Base-by-base conservation (phyloP, 106 monocot species). In the Dioscorea zingiberensis region DNA sequence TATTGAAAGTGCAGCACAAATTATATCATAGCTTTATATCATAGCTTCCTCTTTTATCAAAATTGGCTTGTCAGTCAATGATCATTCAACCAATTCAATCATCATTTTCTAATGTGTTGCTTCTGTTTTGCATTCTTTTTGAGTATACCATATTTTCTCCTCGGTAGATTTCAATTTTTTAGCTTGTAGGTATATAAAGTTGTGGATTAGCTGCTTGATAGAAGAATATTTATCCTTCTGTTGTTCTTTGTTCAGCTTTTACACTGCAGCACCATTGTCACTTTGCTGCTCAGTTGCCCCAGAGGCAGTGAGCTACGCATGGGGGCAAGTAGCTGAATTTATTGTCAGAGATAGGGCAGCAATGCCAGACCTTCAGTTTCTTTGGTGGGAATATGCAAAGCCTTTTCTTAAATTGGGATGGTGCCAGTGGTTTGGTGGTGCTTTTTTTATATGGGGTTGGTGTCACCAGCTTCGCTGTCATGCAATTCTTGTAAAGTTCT, bases 361-460 rank as follows among this genome's bases (percentile, higher is more conserved):
- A 65, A 80, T 83, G 72, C 75, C 84, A 27, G 68, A 62, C 58
- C 23, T 74, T 22, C 74, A 61, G 62, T 32, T 95, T 53, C 51
- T 69, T 61, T 71, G 51, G 59, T 65, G 44, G 66, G 78, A 72
- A 55, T 69, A 75, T 58, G 47, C 85, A 49, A 83, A 63, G 65
- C 87, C 91, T 72, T 63, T 86, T 48, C 27, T 69, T 38, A 61
- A 67, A 18, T 54, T 95, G 49, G 85, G 91, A 21, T 91, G 87
- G 84, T 77, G 60, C 58, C 88, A 88, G 57, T 83, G 80, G 91
- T 45, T 79, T 65, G 95, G 91, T 55, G 83, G 83, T 38, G 47
- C 54, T 49, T 70, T 95, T 14, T 95, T 88, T 62, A 46, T 85
- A 2, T 95, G 95, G 95, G 95, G 95, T 15, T 95, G 81, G 83